phyloP scores from a whole-genome alignment of 148 eudicot genomes.

The Chenopodium formosanum region DNA sequence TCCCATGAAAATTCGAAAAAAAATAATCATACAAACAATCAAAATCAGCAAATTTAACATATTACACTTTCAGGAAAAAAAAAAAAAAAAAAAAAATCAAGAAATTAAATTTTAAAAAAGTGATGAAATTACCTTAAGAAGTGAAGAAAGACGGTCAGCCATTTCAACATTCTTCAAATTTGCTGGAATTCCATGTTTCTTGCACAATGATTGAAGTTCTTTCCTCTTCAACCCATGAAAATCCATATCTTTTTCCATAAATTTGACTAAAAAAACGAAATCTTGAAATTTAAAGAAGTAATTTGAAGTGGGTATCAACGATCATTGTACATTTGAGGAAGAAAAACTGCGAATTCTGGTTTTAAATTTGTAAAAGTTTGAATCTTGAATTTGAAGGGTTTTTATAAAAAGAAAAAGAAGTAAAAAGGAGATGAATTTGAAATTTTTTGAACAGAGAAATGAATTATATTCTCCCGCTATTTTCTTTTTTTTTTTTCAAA shows the following conservation, averaged over 20 bases:
- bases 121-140: slow-evolving; percentile 38
- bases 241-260: slow-evolving; percentile 50
- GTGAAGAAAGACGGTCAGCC: slow-evolving; percentile 49
- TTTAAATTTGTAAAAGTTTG: no score
- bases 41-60: neutral
- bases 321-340: neutral
- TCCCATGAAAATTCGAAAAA: no score
- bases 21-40: neutral
- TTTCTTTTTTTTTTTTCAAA: neutral
- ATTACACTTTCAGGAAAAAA: neutral
- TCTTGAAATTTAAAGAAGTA: neutral
- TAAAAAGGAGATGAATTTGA: neutral
- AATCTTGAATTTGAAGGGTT: neutral
- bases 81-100: no score
- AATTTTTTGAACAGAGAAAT: neutral
- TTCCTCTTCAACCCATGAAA: slow-evolving; percentile 51
- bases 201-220: slow-evolving; percentile 62
- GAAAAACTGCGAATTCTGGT: neutral
- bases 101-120: neutral
- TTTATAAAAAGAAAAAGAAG: neutral
- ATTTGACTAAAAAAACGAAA: neutral
- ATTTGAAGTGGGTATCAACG: neutral
- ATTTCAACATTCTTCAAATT: slow-evolving; percentile 58
- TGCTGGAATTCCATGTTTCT: slow-evolving; percentile 62
- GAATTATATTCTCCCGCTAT: slow-evolving; percentile 7